These are phyloP conservation scores for Olyra latifolia DNA, from an alignment of 176 grass and related monocot species.

Conservation along the genomic window DNA sequence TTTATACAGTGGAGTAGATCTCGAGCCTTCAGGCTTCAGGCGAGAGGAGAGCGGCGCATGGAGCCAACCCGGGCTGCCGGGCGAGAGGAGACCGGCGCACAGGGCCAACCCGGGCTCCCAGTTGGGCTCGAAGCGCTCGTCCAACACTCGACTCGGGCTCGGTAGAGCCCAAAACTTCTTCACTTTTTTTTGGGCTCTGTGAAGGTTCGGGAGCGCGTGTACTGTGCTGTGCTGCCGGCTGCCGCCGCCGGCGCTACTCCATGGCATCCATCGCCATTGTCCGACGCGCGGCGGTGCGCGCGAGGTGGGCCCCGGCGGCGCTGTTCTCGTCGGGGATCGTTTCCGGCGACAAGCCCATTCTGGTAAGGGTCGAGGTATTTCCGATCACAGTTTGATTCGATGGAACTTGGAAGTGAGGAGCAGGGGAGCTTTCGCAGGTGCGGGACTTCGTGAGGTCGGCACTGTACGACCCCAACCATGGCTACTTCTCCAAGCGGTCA, in stretches of 20 bases:
- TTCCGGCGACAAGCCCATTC: constrained; percentile 60
- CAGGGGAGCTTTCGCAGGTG: constrained; percentile 52
- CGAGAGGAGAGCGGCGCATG: no score
- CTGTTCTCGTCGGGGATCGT: constrained; percentile 58
- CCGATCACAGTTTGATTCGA: not conserved
- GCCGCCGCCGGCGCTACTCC: not conserved
- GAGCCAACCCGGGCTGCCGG: no score
- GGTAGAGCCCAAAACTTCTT: not conserved
- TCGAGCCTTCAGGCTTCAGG: not conserved
- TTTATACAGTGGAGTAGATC: not conserved
- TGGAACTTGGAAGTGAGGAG: not conserved
- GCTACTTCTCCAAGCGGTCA: constrained; percentile 87
- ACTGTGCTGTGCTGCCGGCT: not conserved
- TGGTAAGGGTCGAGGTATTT: constrained; percentile 41
- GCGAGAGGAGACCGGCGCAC: not conserved
- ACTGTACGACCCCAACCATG: constrained; percentile 76
- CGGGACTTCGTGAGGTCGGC: constrained; percentile 84
- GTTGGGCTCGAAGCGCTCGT: not conserved
- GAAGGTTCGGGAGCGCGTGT: constrained; percentile 10
- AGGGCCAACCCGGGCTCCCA: not conserved
- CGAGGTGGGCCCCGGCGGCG: constrained; percentile 8
- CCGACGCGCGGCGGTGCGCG: constrained; percentile 19
- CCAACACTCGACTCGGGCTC: not conserved
- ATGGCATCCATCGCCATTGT: constrained; percentile 29
- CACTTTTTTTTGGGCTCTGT: not conserved